A percentile compares a stretch with the other conserved stretches of the same genome.
phyloP scores from a whole-genome alignment of 306 rosid species.

The Aeschynomene evenia region DNA sequence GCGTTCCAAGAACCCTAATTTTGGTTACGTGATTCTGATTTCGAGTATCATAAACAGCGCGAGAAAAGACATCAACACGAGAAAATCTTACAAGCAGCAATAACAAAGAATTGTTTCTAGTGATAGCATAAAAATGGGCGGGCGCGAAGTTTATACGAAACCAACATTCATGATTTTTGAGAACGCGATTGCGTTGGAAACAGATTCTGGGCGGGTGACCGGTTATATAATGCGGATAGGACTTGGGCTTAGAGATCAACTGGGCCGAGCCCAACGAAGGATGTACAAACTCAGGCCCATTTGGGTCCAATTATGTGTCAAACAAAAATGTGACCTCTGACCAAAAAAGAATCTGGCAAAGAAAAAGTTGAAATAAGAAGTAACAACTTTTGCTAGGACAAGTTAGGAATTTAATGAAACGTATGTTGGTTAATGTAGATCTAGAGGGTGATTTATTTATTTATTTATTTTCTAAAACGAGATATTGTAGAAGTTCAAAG shows the following conservation, averaged over 20 bases:
- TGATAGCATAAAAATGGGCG: no score
- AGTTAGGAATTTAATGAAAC: slow-evolving; percentile 22
- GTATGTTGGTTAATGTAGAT: slow-evolving; percentile 3
- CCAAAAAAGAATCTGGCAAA: no score
- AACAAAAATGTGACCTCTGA: no score
- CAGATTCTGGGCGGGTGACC: no score
- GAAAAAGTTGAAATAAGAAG: no score
- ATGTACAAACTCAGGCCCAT: no score
- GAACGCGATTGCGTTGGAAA: no score
- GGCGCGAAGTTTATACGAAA: no score
- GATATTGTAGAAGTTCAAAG: slow-evolving; percentile 3
- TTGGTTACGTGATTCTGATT: not conserved
- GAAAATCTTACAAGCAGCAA: no score
- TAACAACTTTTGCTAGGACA: slow-evolving; percentile 20
- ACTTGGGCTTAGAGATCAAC: not conserved
- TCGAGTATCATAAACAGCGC: not conserved
- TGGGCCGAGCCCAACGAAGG: not conserved
- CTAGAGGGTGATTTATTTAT: slow-evolving; percentile 16
- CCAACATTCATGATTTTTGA: no score
- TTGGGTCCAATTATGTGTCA: no score
- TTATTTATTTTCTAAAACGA: not conserved
- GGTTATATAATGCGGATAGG: not conserved
- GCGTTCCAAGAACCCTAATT: not conserved
- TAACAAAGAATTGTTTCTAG: no score
- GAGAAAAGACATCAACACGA: not conserved